Evolutionary conservation across 495 filamentous ascomycete genomes (phyloP).

Genomic region (Talaromyces proteolyticus): DNA sequence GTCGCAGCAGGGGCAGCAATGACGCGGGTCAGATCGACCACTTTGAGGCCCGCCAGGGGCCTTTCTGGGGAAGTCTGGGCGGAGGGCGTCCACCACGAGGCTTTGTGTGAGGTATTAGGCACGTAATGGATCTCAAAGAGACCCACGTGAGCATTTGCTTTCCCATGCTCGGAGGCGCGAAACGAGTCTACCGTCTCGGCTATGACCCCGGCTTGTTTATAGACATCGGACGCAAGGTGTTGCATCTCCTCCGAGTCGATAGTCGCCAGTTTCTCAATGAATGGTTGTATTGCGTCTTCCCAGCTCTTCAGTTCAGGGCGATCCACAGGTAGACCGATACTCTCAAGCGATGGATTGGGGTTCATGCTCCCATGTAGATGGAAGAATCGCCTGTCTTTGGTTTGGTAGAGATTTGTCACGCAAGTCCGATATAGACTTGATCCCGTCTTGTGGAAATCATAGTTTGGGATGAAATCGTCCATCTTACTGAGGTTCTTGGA

Average conservation of each 20-base stretch:
- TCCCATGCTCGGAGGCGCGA: slow-evolving; percentile 39
- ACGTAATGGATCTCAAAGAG: slow-evolving; percentile 37
- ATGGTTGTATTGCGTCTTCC: background rate
- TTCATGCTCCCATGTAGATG: slow-evolving; percentile 50
- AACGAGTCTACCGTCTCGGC: slow-evolving; percentile 42
- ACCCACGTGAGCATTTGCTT: slow-evolving; percentile 40
- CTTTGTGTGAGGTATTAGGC: slow-evolving; percentile 19
- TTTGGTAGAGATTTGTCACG: slow-evolving; percentile 47
- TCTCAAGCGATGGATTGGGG: slow-evolving; percentile 30
- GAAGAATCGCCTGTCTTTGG: slow-evolving; percentile 45
- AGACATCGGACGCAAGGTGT: slow-evolving; percentile 6
- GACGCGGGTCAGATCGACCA: slow-evolving; percentile 52
- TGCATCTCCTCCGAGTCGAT: background rate
- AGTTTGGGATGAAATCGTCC: slow-evolving; percentile 13
- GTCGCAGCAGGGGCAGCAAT: slow-evolving; percentile 45
- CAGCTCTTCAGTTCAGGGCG: background rate
- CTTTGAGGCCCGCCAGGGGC: slow-evolving; percentile 14
- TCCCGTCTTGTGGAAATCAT: slow-evolving; percentile 13
- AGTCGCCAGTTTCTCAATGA: background rate
- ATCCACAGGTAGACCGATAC: slow-evolving; percentile 32
- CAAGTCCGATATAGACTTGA: slow-evolving; percentile 15
- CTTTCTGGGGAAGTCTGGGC: slow-evolving; percentile 5
- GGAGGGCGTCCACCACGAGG: slow-evolving; percentile 35
- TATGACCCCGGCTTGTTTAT: slow-evolving; percentile 49
- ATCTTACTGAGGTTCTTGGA: slow-evolving; percentile 5